A percentile compares a stretch with the other conserved stretches of the same genome.
Conservation (phyloP, 1,139 yeast genomes). For the Scheffersomyces cryptocercus region DNA sequence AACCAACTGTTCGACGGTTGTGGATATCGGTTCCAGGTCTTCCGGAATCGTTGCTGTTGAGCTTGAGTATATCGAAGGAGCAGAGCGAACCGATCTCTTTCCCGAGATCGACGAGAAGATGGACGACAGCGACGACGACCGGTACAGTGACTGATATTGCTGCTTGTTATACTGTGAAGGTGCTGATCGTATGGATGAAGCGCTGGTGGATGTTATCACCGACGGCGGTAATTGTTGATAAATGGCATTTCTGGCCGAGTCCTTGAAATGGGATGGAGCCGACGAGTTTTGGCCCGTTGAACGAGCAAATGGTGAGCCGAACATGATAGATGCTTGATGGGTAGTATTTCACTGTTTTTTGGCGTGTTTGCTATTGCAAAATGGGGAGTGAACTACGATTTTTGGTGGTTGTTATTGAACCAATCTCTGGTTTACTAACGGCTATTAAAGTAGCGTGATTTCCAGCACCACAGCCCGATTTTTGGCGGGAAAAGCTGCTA, state of each 20-base stretch:
- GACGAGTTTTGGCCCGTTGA: conserved; percentile 27
- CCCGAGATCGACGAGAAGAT: conserved; percentile 32
- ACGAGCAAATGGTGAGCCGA: conserved; percentile 41
- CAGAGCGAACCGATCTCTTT: conserved; percentile 43
- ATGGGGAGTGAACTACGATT: too few species aligned
- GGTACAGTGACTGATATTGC: conserved; percentile 18
- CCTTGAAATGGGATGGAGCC: conserved; percentile 47
- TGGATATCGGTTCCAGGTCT: conserved; percentile 44
- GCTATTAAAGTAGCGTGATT: too few species aligned
- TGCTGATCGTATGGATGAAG: conserved; percentile 33
- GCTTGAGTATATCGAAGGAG: conserved; percentile 44
- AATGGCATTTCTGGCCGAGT: conserved; percentile 48
- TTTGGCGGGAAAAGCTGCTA: too few species aligned
- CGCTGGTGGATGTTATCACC: conserved; percentile 24
- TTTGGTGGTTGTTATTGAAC: too few species aligned
- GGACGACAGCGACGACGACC: conserved; percentile 30
- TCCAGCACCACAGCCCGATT: too few species aligned
- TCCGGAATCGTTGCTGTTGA: conserved; percentile 52
- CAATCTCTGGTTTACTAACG: too few species aligned
- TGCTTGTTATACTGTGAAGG: conserved; percentile 26
- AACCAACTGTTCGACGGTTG: conserved; percentile 47
- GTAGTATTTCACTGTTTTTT: too few species aligned
- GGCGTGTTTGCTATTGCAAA: too few species aligned
- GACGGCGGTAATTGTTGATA: conserved; percentile 44
- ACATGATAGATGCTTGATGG: conserved; percentile 23